Evolutionary conservation across 2,329 filamentous ascomycete species (phyloP).

Genomic region (Westerdykella ornata): DNA sequence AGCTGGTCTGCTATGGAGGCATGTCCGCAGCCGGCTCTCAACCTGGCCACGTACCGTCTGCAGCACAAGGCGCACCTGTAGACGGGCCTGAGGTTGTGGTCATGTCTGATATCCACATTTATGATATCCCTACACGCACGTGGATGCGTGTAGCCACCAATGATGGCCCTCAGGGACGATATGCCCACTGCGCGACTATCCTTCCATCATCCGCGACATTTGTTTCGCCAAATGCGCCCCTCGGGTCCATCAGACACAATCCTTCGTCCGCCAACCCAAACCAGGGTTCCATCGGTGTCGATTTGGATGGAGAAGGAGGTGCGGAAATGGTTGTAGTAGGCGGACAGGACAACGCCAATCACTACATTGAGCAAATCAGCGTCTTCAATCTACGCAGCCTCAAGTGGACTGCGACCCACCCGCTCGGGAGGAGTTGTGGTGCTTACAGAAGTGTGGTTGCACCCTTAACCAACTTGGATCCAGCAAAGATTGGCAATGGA

Average conservation of each 20-base stretch:
- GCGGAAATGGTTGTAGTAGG: slow-evolving; percentile 97
- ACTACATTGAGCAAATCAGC: slow-evolving; percentile 98
- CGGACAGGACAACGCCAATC: slow-evolving; percentile 93
- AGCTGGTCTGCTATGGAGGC: slow-evolving; percentile 94
- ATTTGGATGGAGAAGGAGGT: slow-evolving; percentile 82
- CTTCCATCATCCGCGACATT: slow-evolving; percentile 83
- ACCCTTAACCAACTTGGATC: slow-evolving; percentile 63
- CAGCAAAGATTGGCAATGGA: slow-evolving; percentile 60
- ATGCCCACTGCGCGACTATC: slow-evolving; percentile 93
- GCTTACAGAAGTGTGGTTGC: slow-evolving; percentile 94
- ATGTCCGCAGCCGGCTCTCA: slow-evolving; percentile 73
- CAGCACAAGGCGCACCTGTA: slow-evolving; percentile 34
- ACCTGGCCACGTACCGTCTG: slow-evolving; percentile 30
- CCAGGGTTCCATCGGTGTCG: slow-evolving; percentile 79
- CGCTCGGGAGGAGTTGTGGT: slow-evolving; percentile 84
- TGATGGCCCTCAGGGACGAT: slow-evolving; percentile 84
- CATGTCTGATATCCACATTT: slow-evolving; percentile 97
- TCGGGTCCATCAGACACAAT: slow-evolving; percentile 86
- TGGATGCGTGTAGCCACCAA: slow-evolving; percentile 80
- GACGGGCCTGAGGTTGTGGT: slow-evolving; percentile 82
- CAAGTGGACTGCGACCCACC: slow-evolving; percentile 88
- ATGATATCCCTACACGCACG: slow-evolving; percentile 70
- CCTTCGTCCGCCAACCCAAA: slow-evolving; percentile 76
- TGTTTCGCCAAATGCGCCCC: slow-evolving; percentile 72
- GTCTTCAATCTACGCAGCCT: slow-evolving; percentile 93